Conservation (phyloP, 768 basidiomycete genomes). For the Trametes meyenii region DNA sequence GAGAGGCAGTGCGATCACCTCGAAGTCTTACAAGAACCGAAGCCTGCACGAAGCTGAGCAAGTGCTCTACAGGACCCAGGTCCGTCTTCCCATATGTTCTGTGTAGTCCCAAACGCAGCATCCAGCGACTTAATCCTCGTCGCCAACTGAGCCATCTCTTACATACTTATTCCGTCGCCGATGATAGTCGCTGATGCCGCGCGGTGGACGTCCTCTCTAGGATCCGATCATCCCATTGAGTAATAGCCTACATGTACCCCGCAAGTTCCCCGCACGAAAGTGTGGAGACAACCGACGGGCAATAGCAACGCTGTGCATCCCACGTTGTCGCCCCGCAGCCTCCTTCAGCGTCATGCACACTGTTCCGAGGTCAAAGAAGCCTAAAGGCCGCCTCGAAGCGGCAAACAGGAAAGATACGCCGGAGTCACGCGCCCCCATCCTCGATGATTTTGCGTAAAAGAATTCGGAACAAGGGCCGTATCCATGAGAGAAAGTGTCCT, state of each 20-base stretch:
- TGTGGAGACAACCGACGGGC: slow-evolving; percentile 7
- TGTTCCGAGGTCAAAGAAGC: slow-evolving; percentile 6
- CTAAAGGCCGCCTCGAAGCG: slow-evolving; percentile 10
- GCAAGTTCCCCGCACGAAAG: slow-evolving; percentile 10
- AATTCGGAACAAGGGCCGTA: slow-evolving; percentile 12
- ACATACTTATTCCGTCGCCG: background rate
- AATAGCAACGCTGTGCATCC: slow-evolving; percentile 9
- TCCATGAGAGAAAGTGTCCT: slow-evolving; percentile 9
- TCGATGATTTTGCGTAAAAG: slow-evolving; percentile 12
- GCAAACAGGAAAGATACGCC: background rate
- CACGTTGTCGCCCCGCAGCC: slow-evolving; percentile 8
- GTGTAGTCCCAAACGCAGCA: background rate
- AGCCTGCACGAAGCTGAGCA: background rate
- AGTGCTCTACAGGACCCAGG: background rate
- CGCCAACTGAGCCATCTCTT: background rate
- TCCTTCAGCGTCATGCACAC: background rate
- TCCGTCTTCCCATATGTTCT: background rate
- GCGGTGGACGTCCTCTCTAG: background rate
- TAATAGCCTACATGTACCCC: background rate
- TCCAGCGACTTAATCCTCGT: too few species aligned
- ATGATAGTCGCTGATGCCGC: background rate
- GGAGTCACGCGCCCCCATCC: slow-evolving; percentile 14
- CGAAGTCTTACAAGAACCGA: background rate
- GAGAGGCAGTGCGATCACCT: background rate
- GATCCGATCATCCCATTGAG: background rate